A percentile compares a stretch with the other conserved stretches of the same genome.
phyloP scores from a whole-genome alignment of 305 asterid species.

The Fraxinus sp. region DNA sequence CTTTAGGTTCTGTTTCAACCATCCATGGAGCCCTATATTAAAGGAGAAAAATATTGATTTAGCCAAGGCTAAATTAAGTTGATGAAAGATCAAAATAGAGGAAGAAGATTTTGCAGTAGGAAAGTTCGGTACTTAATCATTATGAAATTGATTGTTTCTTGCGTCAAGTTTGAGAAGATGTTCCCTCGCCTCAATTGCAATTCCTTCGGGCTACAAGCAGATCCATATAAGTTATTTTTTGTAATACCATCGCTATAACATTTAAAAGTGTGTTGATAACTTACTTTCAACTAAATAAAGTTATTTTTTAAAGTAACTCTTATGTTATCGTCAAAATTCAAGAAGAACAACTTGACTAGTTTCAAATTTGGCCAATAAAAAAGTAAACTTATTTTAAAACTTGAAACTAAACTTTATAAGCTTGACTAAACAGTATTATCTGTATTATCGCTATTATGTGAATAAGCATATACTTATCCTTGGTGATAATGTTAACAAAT shows the following conservation, averaged over 20 bases:
- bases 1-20: conserved; percentile 90
- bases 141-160: conserved; percentile 75
- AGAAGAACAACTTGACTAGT: background rate
- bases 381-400: background rate
- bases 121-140: conserved; percentile 60
- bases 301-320: background rate
- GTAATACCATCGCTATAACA: conserved; percentile 24
- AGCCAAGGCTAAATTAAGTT: background rate
- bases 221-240: background rate
- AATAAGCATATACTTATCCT: background rate
- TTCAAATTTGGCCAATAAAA: background rate
- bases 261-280: conserved; percentile 9
- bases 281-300: background rate
- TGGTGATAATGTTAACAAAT: background rate
- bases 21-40: conserved; percentile 92
- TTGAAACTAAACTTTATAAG: background rate
- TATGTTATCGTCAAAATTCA: too few relatives aligned
- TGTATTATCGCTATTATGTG: background rate
- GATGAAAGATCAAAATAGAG: background rate
- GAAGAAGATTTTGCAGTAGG: background rate
- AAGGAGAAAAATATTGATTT: conserved; percentile 12
- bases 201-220: conserved; percentile 69
- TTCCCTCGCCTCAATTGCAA: conserved; percentile 85
- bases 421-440: background rate
- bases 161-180: conserved; percentile 63